Conservation (phyloP, 257 asterid genomes). For the Sherardia arvensis region DNA sequence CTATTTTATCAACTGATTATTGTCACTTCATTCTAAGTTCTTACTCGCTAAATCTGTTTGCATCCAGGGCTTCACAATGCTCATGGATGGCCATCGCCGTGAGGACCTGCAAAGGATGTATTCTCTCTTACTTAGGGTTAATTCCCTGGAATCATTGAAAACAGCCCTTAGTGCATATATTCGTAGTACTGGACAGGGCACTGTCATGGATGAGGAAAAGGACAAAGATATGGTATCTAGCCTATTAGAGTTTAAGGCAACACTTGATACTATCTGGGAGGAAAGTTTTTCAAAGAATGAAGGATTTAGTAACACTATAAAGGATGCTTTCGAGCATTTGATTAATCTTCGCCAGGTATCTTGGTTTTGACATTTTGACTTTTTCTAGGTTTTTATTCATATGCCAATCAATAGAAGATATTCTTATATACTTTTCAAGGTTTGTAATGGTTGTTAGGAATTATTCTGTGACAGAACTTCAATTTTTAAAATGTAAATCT, state of each 20-base stretch:
- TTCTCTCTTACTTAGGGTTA: slow-evolving; percentile 58
- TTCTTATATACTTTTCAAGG: too few species aligned
- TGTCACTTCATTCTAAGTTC: slow-evolving; percentile 8
- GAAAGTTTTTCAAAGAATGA: slow-evolving; percentile 83
- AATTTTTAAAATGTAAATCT: background rate
- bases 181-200: slow-evolving; percentile 78
- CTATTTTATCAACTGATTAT: background rate
- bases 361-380: background rate
- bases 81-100: slow-evolving; percentile 86
- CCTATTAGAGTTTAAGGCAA: slow-evolving; percentile 77
- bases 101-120: slow-evolving; percentile 92
- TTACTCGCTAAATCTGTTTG: slow-evolving; percentile 9
- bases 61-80: slow-evolving; percentile 66
- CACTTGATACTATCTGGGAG: slow-evolving; percentile 87
- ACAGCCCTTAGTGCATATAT: slow-evolving; percentile 78
- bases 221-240: slow-evolving; percentile 94
- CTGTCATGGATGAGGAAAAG: slow-evolving; percentile 94
- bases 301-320: slow-evolving; percentile 81
- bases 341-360: slow-evolving; percentile 92
- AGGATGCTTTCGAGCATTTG: slow-evolving; percentile 94
- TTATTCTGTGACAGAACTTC: background rate
- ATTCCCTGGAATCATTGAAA: slow-evolving; percentile 72
- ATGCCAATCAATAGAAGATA: background rate
- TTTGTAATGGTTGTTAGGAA: background rate
- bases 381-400: background rate